Percentiles rank a stretch among this genome's conserved stretches.
These are phyloP conservation scores for Amborella trichopoda DNA, from an alignment of 164 flowering plant species.

Conservation along the genomic window DNA sequence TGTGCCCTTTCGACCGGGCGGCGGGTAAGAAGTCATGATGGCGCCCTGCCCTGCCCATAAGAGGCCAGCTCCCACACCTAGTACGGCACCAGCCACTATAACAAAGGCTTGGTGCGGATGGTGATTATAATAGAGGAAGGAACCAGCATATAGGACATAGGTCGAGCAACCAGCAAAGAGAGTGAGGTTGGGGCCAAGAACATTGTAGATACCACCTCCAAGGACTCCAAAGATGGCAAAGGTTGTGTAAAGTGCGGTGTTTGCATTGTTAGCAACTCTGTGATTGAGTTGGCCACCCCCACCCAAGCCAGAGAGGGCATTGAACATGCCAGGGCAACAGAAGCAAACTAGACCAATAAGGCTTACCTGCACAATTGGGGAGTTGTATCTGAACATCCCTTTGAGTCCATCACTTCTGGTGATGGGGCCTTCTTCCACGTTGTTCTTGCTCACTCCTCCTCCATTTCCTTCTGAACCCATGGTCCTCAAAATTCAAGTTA, in stretches of 20 bases:
- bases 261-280: constrained; percentile 82
- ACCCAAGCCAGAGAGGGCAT: constrained; percentile 91
- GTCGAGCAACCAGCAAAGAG: constrained; percentile 62
- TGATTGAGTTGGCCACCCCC: constrained; percentile 91
- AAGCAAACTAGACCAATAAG: constrained; percentile 84
- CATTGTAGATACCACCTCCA: constrained; percentile 84
- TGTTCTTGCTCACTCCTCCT: no score
- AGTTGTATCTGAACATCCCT: constrained; percentile 67
- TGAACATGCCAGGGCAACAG: constrained; percentile 99
- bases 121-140: constrained; percentile 83
- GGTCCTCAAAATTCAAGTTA: no score
- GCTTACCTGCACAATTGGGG: constrained; percentile 62
- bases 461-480: no score
- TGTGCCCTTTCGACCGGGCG: constrained; percentile 48
- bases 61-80: constrained; percentile 87
- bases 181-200: constrained; percentile 69
- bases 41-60: constrained; percentile 95
- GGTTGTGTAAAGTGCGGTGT: constrained; percentile 84
- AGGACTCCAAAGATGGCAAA: constrained; percentile 79
- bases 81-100: constrained; percentile 59
- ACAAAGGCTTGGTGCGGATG: constrained; percentile 48
- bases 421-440: no score
- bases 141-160: constrained; percentile 68
- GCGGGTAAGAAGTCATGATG: constrained; percentile 90
- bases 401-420: no score